Evolutionary conservation across 176 grass and related monocot species (phyloP), one percentile per base, ranked within the genome.

Genomic region (Tillandsia fasciculata): DNA sequence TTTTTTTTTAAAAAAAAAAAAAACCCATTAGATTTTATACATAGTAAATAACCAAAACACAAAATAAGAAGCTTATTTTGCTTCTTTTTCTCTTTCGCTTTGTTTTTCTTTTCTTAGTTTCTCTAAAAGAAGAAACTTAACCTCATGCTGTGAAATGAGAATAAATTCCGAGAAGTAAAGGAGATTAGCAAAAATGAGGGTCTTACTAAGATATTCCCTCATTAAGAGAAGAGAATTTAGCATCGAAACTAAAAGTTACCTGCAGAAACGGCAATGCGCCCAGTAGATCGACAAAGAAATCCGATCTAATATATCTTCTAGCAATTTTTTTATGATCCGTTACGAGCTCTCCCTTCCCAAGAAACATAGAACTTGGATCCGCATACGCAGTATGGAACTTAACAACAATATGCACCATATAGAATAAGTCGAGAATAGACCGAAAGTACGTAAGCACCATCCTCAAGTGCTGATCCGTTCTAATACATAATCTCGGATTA

Each of bases 181-280:
- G 33, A 42, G 33, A 42, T 5, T 42, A 42, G 33, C 33, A 42
- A 42, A 42, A 42, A 42, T 42, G 33, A 42, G 33, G 33, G 4
- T 42, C 33, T 42, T 6, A 42, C 7, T 42, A 42, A 42, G 33
- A 64, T 18, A 8, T 22, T 70, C 13, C 8, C 50, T 15, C 3
- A 24, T 15, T 52, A 17, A 49, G 50, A 3, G 3, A 17, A 50
- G 50, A 70, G 9, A 51, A 51, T 50, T 11, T 8, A n/a, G 20
- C n/a, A 50, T 26, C 14, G 48, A 10, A 66, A 50, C 9, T 17
- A 52, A 22, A 6, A 53, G 15, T 1, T 67, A 90, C 76, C 74
- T 90, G 80, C 69, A 80, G 83, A 66, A 90, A 29, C 64, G 80
- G 87, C 23, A 90, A 80, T 47, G 73, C 69, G n/a, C 65, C 80